Percentiles rank a stretch among this genome's conserved stretches.
Evolutionary conservation across 2,329 filamentous ascomycete genomes (phyloP).

Genomic region (Hypoxylon sp.): DNA sequence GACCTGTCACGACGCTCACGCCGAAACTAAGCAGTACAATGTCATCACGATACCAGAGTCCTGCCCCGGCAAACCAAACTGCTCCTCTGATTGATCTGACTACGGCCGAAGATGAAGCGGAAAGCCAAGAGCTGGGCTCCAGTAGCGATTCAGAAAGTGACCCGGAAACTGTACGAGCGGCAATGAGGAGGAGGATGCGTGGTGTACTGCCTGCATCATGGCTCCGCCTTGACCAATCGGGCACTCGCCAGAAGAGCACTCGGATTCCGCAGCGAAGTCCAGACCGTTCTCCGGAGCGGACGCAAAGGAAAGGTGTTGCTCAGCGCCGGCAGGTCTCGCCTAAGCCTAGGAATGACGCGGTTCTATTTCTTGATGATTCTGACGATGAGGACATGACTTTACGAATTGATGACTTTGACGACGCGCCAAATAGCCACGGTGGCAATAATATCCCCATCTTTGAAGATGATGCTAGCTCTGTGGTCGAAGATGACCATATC

Average conservation of each 20-base stretch:
- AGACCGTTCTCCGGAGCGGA: slow-evolving; percentile 55
- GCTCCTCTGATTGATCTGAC: slow-evolving; percentile 48
- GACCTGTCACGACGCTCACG: slow-evolving; percentile 38
- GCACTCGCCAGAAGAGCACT: slow-evolving; percentile 51
- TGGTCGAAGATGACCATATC: slow-evolving; percentile 65
- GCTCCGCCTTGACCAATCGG: slow-evolving; percentile 69
- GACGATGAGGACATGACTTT: slow-evolving; percentile 55
- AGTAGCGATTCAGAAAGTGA: slow-evolving; percentile 56
- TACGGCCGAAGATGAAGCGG: slow-evolving; percentile 35
- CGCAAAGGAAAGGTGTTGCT: slow-evolving; percentile 63
- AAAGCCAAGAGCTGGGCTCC: slow-evolving; percentile 27
- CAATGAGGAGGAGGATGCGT: slow-evolving; percentile 62
- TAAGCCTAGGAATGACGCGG: slow-evolving; percentile 46
- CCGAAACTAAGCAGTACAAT: slow-evolving; percentile 50
- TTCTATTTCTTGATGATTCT: slow-evolving; percentile 62
- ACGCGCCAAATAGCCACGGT: slow-evolving; percentile 11
- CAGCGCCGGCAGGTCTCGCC: slow-evolving; percentile 56
- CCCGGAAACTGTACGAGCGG: slow-evolving; percentile 46
- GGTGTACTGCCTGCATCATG: slow-evolving; percentile 77
- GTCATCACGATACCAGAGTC: slow-evolving; percentile 47
- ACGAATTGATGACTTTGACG: slow-evolving; percentile 32
- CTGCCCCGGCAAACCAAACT: slow-evolving; percentile 40
- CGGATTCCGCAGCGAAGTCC: slow-evolving; percentile 50
- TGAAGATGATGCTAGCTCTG: slow-evolving; percentile 56
- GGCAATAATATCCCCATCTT: slow-evolving; percentile 35